phyloP scores from a whole-genome alignment of 1,284 basidiomycete genomes.

The Boletus sp. region DNA sequence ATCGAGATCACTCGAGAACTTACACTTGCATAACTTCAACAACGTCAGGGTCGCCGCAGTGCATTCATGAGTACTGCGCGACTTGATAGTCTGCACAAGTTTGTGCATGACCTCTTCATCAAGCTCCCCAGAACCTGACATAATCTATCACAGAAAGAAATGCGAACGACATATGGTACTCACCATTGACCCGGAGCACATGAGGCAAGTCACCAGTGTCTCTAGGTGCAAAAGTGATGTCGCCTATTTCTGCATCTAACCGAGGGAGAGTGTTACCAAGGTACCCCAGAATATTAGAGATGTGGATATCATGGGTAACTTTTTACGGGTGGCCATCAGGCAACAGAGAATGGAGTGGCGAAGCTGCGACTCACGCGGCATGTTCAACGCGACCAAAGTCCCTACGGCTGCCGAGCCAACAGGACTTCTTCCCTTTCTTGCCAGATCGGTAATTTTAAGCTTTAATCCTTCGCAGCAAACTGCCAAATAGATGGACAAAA shows the following conservation, averaged over 20 bases:
- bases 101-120: too few species aligned
- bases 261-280: slow-evolving; percentile 7
- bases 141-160: too few species aligned
- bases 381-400: neutral
- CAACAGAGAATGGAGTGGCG: neutral
- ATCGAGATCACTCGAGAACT: neutral
- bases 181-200: too few species aligned
- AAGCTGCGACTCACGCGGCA: neutral
- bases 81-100: too few species aligned
- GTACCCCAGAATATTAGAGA: slow-evolving; percentile 7
- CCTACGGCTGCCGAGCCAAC: slow-evolving; percentile 8
- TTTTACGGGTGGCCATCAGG: neutral
- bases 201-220: too few species aligned
- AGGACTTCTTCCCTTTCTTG: neutral
- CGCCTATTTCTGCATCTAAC: slow-evolving; percentile 9
- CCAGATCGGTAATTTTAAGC: neutral
- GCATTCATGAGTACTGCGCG: too few species aligned
- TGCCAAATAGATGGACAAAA: neutral
- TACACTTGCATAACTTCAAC: neutral
- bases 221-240: too few species aligned
- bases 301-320: neutral
- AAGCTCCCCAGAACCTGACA: too few species aligned
- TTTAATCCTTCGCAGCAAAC: neutral
- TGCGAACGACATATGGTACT: too few species aligned
- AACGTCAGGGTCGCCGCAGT: too few species aligned